Percentiles rank a stretch among this genome's conserved stretches.
Evolutionary conservation across 1,139 yeast species (phyloP).

Genomic region (Blastobotrys illinoisensis): DNA sequence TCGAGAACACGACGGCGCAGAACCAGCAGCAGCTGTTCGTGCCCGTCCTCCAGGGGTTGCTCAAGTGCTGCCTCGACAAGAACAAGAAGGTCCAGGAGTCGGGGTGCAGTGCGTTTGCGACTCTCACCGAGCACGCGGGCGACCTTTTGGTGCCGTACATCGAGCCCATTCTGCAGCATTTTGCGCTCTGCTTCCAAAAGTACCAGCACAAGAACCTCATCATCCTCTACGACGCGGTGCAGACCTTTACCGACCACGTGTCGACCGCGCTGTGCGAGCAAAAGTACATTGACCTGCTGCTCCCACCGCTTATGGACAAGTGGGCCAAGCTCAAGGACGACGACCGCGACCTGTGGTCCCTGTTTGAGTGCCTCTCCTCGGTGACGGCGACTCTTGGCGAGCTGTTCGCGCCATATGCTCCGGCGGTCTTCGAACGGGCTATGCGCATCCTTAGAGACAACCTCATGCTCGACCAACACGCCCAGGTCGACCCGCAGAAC

Average conservation of each 20-base stretch:
- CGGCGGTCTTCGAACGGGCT: slow-evolving; percentile 81
- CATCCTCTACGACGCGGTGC: slow-evolving; percentile 85
- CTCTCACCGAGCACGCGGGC: slow-evolving; percentile 74
- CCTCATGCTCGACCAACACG: slow-evolving; percentile 60
- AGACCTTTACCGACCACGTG: slow-evolving; percentile 77
- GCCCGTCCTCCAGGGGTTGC: slow-evolving; percentile 73
- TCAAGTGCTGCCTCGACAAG: slow-evolving; percentile 68
- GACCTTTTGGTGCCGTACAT: slow-evolving; percentile 52
- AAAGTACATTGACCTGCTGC: slow-evolving; percentile 53
- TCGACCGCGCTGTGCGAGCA: slow-evolving; percentile 46
- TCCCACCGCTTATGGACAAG: slow-evolving; percentile 76
- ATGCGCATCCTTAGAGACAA: slow-evolving; percentile 61
- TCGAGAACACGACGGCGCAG: slow-evolving; percentile 46
- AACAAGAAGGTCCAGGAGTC: slow-evolving; percentile 93
- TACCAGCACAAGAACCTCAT: slow-evolving; percentile 81
- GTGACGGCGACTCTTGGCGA: slow-evolving; percentile 86
- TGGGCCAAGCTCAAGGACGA: slow-evolving; percentile 73
- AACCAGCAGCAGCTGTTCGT: slow-evolving; percentile 60
- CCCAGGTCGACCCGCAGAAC: slow-evolving; percentile 59
- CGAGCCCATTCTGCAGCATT: slow-evolving; percentile 61
- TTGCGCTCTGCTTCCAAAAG: slow-evolving; percentile 64
- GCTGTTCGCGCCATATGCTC: slow-evolving; percentile 81
- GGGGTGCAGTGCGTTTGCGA: slow-evolving; percentile 82
- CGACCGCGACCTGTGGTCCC: slow-evolving; percentile 84
- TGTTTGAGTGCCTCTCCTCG: slow-evolving; percentile 86